These are phyloP conservation scores for Adansonia rubrostipa DNA, from an alignment of 441 rosid species.

Conservation along the genomic window DNA sequence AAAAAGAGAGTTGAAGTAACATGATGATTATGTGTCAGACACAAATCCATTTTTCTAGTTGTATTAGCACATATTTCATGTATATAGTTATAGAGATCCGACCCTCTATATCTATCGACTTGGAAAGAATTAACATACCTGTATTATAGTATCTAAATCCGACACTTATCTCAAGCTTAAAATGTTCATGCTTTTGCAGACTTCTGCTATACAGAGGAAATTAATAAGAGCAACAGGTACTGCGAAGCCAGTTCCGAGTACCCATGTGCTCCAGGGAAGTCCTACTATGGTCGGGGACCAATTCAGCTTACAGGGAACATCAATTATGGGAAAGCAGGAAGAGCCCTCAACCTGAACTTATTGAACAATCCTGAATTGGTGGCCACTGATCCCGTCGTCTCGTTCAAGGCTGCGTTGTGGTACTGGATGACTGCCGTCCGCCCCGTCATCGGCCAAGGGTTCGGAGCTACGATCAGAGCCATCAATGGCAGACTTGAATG, in stretches of 20 bases:
- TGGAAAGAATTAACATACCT: too few relatives aligned
- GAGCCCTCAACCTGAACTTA: conserved; percentile 45
- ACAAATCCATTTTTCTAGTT: too few relatives aligned
- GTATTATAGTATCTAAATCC: too few relatives aligned
- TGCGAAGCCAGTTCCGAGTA: neutral
- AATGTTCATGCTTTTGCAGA: neutral
- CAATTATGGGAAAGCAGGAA: conserved; percentile 61
- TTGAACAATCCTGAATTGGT: conserved; percentile 54
- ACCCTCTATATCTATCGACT: too few relatives aligned
- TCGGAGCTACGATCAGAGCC: conserved; percentile 52
- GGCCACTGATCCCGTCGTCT: conserved; percentile 42
- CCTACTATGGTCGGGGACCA: conserved; percentile 52
- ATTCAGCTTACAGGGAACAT: conserved; percentile 63
- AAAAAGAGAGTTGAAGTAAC: too few relatives aligned
- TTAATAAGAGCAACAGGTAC: neutral
- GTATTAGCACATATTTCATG: too few relatives aligned
- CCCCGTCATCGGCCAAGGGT: conserved; percentile 46
- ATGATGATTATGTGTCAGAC: too few relatives aligned
- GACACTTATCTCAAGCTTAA: too few relatives aligned
- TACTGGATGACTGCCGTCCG: conserved; percentile 54
- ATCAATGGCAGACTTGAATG: conserved; percentile 56
- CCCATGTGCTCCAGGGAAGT: conserved; percentile 27
- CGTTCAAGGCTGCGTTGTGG: conserved; percentile 55
- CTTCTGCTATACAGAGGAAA: conserved; percentile 23
- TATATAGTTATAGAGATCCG: too few relatives aligned